Conservation (phyloP, 257 asterid genomes). For the Primulina tabacum region DNA sequence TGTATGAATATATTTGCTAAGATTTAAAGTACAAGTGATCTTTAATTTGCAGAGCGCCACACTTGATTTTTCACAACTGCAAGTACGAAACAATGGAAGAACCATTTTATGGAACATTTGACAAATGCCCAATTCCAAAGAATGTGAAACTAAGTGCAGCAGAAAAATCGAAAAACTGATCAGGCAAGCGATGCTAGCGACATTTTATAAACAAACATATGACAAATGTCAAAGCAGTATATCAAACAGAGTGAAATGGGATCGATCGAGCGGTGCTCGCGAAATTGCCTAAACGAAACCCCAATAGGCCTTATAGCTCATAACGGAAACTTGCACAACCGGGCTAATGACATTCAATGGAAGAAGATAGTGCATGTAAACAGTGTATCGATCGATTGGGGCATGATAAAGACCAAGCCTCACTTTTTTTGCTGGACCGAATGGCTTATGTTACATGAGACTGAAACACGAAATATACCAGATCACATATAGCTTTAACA, state of each 20-base stretch:
- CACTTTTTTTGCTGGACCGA: background rate
- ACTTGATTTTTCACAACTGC: too few species aligned
- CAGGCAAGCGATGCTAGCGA: background rate
- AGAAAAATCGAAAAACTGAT: background rate
- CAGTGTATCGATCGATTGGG: background rate
- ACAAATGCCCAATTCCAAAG: background rate
- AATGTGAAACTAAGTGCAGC: background rate
- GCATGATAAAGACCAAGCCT: background rate
- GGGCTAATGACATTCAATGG: background rate
- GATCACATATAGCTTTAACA: background rate
- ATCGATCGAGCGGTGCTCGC: background rate
- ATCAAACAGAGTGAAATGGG: background rate
- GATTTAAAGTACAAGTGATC: too few species aligned
- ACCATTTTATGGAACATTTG: background rate
- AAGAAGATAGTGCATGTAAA: background rate
- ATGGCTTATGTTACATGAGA: background rate
- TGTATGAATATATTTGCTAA: too few species aligned
- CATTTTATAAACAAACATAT: background rate
- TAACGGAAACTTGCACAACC: background rate
- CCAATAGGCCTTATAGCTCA: background rate
- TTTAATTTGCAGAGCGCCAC: too few species aligned
- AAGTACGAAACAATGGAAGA: background rate
- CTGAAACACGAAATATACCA: background rate
- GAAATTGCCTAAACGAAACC: background rate
- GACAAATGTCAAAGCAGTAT: too few species aligned